Evolutionary conservation across 1,139 yeast species (phyloP).

Genomic region (Taphrina communis): DNA sequence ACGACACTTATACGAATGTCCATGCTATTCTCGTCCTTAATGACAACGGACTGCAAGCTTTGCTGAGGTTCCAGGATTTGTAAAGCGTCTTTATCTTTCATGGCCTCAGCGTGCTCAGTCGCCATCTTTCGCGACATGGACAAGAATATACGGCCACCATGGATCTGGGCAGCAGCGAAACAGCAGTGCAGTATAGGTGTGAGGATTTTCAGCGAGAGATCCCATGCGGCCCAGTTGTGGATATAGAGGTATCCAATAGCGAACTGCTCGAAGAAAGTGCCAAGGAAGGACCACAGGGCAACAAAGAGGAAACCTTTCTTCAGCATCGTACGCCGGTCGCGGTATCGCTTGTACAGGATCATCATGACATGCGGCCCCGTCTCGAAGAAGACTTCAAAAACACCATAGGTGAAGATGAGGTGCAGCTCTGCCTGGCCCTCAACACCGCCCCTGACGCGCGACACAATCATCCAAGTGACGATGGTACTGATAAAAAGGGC

Average conservation of each 20-base stretch:
- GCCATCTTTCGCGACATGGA: slow-evolving; percentile 31
- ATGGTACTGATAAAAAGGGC: slow-evolving; percentile 24
- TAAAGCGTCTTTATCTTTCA: neutral
- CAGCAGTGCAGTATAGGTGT: slow-evolving; percentile 29
- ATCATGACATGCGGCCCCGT: slow-evolving; percentile 29
- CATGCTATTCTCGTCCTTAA: neutral
- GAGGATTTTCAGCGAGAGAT: slow-evolving; percentile 20
- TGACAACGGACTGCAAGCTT: neutral
- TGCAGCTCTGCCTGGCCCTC: slow-evolving; percentile 30
- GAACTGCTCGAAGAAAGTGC: slow-evolving; percentile 26
- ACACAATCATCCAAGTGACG: slow-evolving; percentile 13
- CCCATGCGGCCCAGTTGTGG: slow-evolving; percentile 23
- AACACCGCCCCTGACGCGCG: slow-evolving; percentile 18
- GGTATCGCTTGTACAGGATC: slow-evolving; percentile 16
- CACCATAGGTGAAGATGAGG: slow-evolving; percentile 21
- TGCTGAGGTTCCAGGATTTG: neutral
- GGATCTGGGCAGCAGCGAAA: slow-evolving; percentile 28
- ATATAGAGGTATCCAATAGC: slow-evolving; percentile 21
- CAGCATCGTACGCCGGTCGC: slow-evolving; percentile 2
- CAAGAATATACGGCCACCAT: slow-evolving; percentile 29
- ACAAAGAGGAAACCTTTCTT: slow-evolving; percentile 23
- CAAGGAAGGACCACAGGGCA: slow-evolving; percentile 19
- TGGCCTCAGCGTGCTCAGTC: slow-evolving; percentile 13
- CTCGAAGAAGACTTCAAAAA: slow-evolving; percentile 28
- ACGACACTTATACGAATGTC: neutral